Evolutionary conservation across 2,329 filamentous ascomycete genomes (phyloP).

Genomic region (Bipolaris victoriae): DNA sequence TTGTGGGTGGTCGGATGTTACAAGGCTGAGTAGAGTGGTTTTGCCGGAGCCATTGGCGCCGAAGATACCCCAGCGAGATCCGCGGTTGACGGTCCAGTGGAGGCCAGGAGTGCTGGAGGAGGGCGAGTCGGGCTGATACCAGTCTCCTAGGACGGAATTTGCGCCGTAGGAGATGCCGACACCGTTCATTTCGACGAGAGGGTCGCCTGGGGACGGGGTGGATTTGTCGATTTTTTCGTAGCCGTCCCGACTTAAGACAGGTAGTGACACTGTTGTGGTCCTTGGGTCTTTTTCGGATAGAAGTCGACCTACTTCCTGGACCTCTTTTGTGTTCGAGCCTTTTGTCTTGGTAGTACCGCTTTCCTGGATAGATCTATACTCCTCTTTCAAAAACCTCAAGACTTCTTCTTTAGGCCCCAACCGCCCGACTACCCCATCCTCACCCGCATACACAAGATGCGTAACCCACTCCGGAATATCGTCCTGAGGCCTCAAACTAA

Average conservation of each 20-base stretch:
- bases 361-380: conserved; percentile 34
- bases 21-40: conserved; percentile 88
- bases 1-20: conserved; percentile 95
- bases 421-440: conserved; percentile 67
- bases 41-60: conserved; percentile 95
- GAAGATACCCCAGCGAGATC: conserved; percentile 90
- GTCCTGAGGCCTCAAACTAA: conserved; percentile 85
- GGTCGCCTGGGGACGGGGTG: conserved; percentile 60
- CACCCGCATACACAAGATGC: conserved; percentile 75
- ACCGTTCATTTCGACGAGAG: conserved; percentile 84
- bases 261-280: conserved; percentile 1
- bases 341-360: conserved; percentile 3
- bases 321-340: conserved; percentile 29
- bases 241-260: conserved; percentile 40
- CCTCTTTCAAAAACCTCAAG: conserved; percentile 52
- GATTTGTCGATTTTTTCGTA: conserved; percentile 33
- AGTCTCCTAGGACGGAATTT: conserved; percentile 80
- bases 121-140: conserved; percentile 65
- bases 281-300: conserved; percentile 32
- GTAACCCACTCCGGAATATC: conserved; percentile 89
- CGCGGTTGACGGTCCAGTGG: conserved; percentile 80
- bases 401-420: conserved; percentile 71
- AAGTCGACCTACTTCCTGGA: conserved; percentile 38
- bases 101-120: conserved; percentile 63
- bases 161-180: conserved; percentile 81